A percentile compares a stretch with the other conserved stretches of the same genome.
phyloP scores from a whole-genome alignment of 2,329 filamentous ascomycete species.

The Colletotrichum orchidophilum region DNA sequence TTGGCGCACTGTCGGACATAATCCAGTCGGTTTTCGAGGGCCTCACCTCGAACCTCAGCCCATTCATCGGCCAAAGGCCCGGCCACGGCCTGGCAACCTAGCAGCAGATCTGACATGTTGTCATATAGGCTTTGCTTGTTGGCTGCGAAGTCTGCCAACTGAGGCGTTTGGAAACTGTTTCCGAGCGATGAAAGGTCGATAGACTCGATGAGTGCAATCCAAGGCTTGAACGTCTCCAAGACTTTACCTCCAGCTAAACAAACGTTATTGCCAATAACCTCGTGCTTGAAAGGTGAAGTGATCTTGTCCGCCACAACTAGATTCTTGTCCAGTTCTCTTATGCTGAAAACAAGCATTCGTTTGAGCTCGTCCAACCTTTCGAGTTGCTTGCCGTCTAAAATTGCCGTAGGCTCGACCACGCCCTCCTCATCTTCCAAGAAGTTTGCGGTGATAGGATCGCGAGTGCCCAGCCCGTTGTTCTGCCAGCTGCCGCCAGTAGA shows the following conservation, averaged over 20 bases:
- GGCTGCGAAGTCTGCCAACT: constrained; percentile 84
- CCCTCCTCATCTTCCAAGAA: constrained; percentile 87
- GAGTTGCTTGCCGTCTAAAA: constrained; percentile 80
- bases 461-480: constrained; percentile 71
- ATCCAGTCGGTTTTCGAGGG: constrained; percentile 85
- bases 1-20: constrained; percentile 81
- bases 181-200: constrained; percentile 86
- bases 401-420: constrained; percentile 73
- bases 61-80: constrained; percentile 94
- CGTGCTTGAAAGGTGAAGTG: constrained; percentile 80
- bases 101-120: constrained; percentile 86
- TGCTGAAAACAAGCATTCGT: constrained; percentile 83
- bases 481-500: constrained; percentile 89
- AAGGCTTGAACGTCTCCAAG: constrained; percentile 88
- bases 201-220: constrained; percentile 90
- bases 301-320: constrained; percentile 82
- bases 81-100: constrained; percentile 90
- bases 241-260: constrained; percentile 82
- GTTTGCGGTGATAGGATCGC: constrained; percentile 80
- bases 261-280: constrained; percentile 82
- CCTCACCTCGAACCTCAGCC: constrained; percentile 90
- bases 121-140: constrained; percentile 97
- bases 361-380: constrained; percentile 88
- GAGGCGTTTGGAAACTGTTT: constrained; percentile 82
- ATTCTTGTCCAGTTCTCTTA: constrained; percentile 87